Base-by-base conservation (phyloP, 202 grass and related monocot species). In the Schoenoplectus tabernaemontani region DNA sequence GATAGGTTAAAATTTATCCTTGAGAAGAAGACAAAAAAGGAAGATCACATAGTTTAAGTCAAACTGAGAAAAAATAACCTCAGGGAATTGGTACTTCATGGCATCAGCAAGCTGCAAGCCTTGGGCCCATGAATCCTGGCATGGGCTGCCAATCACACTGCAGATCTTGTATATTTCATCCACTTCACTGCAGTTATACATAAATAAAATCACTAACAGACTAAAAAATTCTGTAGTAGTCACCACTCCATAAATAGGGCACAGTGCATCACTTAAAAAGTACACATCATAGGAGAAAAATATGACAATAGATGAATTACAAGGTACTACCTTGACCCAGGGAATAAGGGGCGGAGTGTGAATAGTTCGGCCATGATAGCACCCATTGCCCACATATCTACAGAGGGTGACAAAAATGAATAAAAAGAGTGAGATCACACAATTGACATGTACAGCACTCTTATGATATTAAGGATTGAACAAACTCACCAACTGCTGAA, bases 371-470 rank as follows among this genome's bases (percentile, higher is more conserved):
- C 92, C 92, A 99, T 99, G 79, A 99, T 99, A 77, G 92, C 96
- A 91, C 96, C 96, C 96, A 99, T 99, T 75, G 96, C 96, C 96
- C 96, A 99, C 88, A 99, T 96, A 93, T 99, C 96, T 99, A 90
- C 38, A 80, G 32, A 47, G 57, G 72, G 26, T 60, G 68, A 86
- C 5, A 24, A 20, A 83, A 79, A 22, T 57, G 54, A 79, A 28
- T 87, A 75, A 83, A 5, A 39, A n/a, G 51, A 79, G 16, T 87
- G 64, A 86, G 59, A 72, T 81, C 19, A 37, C 13, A 69, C 67
- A 66, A 88, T 74, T 16, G 32, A 57, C 30, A 81, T 22, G 20
- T 62, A 77, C 64, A 63, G 53, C 20, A 34, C 20, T 43, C 30
- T 41, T 57, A 59, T 28, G 10, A 59, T n/a, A 53, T 64, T 70